Evolutionary conservation across 805 yeast species (phyloP), one percentile per base, ranked within the genome.

Genomic region (Yamadazyma tumulicola): DNA sequence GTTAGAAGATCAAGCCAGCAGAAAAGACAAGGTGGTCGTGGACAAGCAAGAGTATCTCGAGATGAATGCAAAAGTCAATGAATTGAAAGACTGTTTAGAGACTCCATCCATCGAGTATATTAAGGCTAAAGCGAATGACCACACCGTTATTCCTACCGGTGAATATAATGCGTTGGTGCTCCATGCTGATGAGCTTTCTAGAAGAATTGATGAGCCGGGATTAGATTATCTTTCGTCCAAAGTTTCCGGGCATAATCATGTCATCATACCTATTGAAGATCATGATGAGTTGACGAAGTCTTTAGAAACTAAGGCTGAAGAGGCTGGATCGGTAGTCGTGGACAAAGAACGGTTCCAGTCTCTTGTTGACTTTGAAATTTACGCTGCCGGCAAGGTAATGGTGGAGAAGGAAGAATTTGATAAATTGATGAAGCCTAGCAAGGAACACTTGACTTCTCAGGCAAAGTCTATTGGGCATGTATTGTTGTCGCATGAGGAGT

Each of bases 141-240:
- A 17, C 9, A 21, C 7, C n/a, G 8, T 24, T 6, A 12, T 24
- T 12, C 14, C 27, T 16, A 24, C n/a, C n/a, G 27, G 14, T 7
- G 14, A 24, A 7, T 24, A 24, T 15, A 26, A 7, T n/a, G 19
- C 29, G 14, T 26, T 26, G 17, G 9, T n/a, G n/a, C n/a, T n/a
- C n/a, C n/a, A n/a, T n/a, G n/a, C n/a, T n/a, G n/a, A n/a, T n/a
- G n/a, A n/a, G n/a, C n/a, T n/a, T n/a, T n/a, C n/a, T n/a, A n/a
- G n/a, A n/a, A n/a, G n/a, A n/a, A 39, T 47, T 13, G 52, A 53
- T 6, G 39, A 42, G 14, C 66, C 72, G 7, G 28, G 52, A 12
- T 13, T 53, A 2, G 64, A 59, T 1, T 45, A 48, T 28, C 24
- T 35, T 21, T 15, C 26, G 14, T 21, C 27, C 4, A 35, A 35